phyloP scores from a whole-genome alignment of 257 asterid genomes.

The Datura wrightii region DNA sequence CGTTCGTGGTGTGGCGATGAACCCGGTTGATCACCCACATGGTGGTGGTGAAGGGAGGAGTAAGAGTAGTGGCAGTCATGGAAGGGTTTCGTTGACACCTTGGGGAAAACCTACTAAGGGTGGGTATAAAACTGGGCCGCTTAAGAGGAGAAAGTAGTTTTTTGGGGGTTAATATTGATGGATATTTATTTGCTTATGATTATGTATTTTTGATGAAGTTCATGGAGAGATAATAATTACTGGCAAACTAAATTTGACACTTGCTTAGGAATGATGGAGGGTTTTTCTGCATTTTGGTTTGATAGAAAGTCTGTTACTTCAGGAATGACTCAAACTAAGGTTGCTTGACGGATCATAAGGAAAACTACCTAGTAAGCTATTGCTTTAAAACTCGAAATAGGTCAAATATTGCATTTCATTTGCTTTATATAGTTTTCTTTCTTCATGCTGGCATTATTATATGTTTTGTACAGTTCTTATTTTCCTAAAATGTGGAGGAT shows the following conservation, averaged over 20 bases:
- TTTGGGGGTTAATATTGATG: neutral
- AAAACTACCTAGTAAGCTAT: neutral
- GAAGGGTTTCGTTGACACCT: conserved; percentile 66
- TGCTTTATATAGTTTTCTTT: neutral
- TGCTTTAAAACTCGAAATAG: neutral
- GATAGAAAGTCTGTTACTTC: neutral
- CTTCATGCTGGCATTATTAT: neutral
- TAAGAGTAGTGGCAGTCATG: conserved; percentile 83
- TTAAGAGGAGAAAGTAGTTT: conserved; percentile 60
- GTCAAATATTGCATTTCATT: neutral
- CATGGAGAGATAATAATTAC: neutral
- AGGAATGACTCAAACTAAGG: neutral
- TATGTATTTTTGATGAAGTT: neutral
- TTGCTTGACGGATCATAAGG: neutral
- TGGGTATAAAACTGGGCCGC: conserved; percentile 83
- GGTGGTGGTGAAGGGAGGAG: conserved; percentile 97
- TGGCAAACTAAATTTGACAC: neutral
- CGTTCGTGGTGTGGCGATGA: conserved; percentile 95
- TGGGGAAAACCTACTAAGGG: conserved; percentile 92
- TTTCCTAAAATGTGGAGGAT: neutral
- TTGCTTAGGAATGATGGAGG: neutral
- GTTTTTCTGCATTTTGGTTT: neutral
- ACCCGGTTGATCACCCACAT: conserved; percentile 85
- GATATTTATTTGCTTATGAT: neutral
- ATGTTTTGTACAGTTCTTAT: neutral